These are phyloP conservation scores for Globisporangium alternatum DNA, from an alignment of 352 stramenopile genomes.

Conservation along the genomic window DNA sequence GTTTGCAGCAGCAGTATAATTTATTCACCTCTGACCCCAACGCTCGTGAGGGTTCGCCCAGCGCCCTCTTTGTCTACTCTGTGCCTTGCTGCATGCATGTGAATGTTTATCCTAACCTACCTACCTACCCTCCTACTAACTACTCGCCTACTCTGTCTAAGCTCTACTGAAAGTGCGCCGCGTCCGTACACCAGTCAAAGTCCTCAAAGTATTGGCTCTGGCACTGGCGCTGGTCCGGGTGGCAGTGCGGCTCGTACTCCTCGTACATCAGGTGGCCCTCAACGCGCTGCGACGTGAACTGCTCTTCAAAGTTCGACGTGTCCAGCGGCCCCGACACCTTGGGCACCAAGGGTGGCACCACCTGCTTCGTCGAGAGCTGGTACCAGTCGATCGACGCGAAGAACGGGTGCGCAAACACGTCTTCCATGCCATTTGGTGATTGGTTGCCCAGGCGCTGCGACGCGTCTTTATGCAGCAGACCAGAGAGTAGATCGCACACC, in stretches of 20 bases:
- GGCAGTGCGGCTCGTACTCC: conserved; percentile 32
- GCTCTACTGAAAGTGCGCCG: conserved; percentile 35
- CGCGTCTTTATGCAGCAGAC: conserved; percentile 61
- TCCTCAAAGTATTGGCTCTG: conserved; percentile 46
- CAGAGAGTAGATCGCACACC: conserved; percentile 53
- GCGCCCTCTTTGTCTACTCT: conserved; percentile 5
- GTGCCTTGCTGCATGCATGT: background rate
- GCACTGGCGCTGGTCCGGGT: conserved; percentile 23
- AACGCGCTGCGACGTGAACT: conserved; percentile 71
- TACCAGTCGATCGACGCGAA: conserved; percentile 76
- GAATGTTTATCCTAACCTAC: conserved; percentile 2
- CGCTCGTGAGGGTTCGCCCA: background rate
- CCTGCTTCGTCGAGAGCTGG: conserved; percentile 69
- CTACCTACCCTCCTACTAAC: background rate
- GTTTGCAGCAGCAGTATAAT: conserved; percentile 29
- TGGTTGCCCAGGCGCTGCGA: conserved; percentile 53
- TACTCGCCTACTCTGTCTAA: background rate
- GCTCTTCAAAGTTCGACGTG: conserved; percentile 72
- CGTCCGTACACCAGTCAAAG: conserved; percentile 73
- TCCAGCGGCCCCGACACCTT: conserved; percentile 44
- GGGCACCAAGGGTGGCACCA: conserved; percentile 56
- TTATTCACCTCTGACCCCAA: conserved; percentile 24
- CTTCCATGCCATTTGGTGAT: conserved; percentile 50
- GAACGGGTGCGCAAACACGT: conserved; percentile 76
- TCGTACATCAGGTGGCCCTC: conserved; percentile 61